Percentiles rank a stretch among this genome's conserved stretches.
Conservation (phyloP, 768 basidiomycete species). For the Ramaria rubella region DNA sequence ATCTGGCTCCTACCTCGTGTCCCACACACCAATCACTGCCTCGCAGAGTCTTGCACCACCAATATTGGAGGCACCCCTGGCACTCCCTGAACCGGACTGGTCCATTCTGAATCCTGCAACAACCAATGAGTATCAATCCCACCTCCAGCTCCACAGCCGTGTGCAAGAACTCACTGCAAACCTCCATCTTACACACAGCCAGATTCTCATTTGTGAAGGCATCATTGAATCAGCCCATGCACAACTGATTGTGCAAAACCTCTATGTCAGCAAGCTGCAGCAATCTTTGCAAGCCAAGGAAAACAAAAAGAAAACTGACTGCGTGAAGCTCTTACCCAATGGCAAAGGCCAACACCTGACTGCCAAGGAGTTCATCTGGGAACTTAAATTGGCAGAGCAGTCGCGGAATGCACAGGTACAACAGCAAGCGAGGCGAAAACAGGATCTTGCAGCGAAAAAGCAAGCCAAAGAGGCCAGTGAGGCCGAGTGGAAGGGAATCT, state of each 20-base stretch:
- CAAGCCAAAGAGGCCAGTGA: constrained; percentile 8
- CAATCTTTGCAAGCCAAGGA: constrained; percentile 17
- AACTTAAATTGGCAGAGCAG: constrained; percentile 4
- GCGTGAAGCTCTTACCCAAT: constrained; percentile 11
- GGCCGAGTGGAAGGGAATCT: constrained; percentile 10
- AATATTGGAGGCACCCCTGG: constrained; percentile 8
- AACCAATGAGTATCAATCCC: not conserved
- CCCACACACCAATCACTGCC: constrained; percentile 13
- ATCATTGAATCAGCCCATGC: constrained; percentile 16
- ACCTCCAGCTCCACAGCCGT: not conserved
- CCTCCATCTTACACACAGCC: constrained; percentile 12
- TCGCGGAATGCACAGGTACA: not conserved
- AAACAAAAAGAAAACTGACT: constrained; percentile 14
- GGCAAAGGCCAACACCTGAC: constrained; percentile 16
- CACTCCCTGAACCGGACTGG: no score
- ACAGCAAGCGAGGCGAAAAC: constrained; percentile 7
- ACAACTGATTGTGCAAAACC: constrained; percentile 18
- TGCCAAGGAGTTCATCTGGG: constrained; percentile 5
- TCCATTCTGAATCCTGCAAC: not conserved
- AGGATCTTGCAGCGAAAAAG: not conserved
- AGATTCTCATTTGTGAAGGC: constrained; percentile 11
- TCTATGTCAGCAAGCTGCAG: constrained; percentile 13
- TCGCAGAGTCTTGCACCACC: constrained; percentile 2
- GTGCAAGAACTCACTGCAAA: constrained; percentile 5
- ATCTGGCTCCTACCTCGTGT: constrained; percentile 23